These are phyloP conservation scores for Begonia peltatifolia DNA, from an alignment of 306 rosid genomes.

Conservation along the genomic window DNA sequence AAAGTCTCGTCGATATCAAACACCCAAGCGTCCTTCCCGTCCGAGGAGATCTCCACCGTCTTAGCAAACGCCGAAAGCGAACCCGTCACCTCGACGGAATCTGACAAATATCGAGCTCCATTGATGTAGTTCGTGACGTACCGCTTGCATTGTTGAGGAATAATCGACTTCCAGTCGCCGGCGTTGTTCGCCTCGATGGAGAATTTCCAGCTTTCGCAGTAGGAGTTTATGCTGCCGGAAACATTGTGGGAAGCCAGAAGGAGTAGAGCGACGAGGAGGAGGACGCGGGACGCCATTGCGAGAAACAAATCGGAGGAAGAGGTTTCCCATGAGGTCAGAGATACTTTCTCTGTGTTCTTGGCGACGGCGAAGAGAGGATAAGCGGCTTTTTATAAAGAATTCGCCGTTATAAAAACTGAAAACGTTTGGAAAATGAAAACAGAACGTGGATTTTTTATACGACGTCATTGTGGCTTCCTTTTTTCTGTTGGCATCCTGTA, in stretches of 20 bases:
- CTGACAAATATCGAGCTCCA: conserved; percentile 22
- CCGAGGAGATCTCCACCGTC: conserved; percentile 15
- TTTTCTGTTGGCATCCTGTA: too few species aligned
- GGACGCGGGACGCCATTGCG: conserved; percentile 2
- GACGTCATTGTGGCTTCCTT: too few species aligned
- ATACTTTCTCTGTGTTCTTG: too few species aligned
- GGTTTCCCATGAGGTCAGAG: neutral
- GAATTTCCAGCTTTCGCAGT: conserved; percentile 1
- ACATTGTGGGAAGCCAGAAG: neutral
- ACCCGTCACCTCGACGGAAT: conserved; percentile 10
- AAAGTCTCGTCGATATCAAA: conserved; percentile 50
- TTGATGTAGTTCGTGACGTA: conserved; percentile 27
- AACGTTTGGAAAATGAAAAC: too few species aligned
- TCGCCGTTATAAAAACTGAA: too few species aligned
- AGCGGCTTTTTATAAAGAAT: too few species aligned
- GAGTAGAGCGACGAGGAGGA: neutral
- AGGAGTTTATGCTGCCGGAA: neutral
- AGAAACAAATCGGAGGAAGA: neutral
- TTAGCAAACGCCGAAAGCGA: conserved; percentile 20
- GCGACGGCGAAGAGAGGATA: too few species aligned
- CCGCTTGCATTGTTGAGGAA: conserved; percentile 19
- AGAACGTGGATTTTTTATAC: too few species aligned
- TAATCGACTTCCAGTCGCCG: neutral
- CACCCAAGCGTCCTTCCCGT: conserved; percentile 42
- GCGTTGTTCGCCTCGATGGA: neutral